phyloP scores from a whole-genome alignment of 345 rosid species.

The Toxicodendron radicans region DNA sequence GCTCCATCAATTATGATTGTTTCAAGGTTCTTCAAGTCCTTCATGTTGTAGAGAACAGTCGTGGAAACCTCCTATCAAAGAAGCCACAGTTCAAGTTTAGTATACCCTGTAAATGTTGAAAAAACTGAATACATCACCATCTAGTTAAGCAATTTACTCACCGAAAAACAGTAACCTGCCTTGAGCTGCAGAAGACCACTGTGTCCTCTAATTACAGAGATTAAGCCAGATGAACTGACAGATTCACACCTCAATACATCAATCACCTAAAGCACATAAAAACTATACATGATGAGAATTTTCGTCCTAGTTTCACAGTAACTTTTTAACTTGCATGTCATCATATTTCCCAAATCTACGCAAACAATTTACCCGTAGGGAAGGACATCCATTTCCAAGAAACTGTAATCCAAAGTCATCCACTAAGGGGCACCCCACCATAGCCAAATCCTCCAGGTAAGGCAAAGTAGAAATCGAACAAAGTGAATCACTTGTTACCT shows the following conservation, averaged over 20 bases:
- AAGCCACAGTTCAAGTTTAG: conserved; percentile 8
- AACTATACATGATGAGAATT: not conserved
- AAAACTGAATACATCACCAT: not conserved
- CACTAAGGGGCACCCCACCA: conserved; percentile 62
- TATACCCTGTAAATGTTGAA: not conserved
- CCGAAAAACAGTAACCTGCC: conserved; percentile 67
- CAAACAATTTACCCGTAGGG: conserved; percentile 49
- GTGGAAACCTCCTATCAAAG: conserved; percentile 55
- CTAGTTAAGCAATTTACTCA: conserved; percentile 38
- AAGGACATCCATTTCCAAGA: conserved; percentile 66
- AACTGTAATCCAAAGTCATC: conserved; percentile 63
- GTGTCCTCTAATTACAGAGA: conserved; percentile 58
- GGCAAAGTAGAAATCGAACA: conserved; percentile 58
- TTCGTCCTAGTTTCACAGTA: not conserved
- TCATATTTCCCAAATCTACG: not conserved
- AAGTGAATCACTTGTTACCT: conserved; percentile 77
- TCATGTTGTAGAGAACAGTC: conserved; percentile 37
- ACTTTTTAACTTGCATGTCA: not conserved
- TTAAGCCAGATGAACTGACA: conserved; percentile 55
- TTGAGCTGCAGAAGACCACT: conserved; percentile 49
- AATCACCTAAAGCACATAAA: conserved; percentile 43
- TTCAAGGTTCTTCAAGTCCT: conserved; percentile 59
- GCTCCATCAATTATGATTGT: conserved; percentile 61
- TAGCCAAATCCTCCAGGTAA: conserved; percentile 59
- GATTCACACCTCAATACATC: conserved; percentile 79